Evolutionary conservation across 192 early-diverging fungal species (phyloP), one percentile per base, ranked within the genome.

Genomic region (Allomyces arbusculus): DNA sequence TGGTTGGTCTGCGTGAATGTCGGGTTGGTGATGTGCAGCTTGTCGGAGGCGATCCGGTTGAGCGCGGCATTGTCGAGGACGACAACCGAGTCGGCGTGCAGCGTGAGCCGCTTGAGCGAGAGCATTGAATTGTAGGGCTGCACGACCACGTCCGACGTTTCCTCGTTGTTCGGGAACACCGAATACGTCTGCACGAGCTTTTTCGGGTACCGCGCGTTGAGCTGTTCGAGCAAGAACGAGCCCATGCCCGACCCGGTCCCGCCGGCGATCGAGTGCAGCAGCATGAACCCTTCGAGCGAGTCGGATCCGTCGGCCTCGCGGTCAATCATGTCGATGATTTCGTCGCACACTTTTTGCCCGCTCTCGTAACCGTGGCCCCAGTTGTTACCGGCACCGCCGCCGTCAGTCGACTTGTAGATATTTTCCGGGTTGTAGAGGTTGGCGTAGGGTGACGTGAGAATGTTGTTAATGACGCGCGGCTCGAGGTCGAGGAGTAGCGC

Each of bases 401-500:
- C 95, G 65, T 95, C 92, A 62, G 86, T 84, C 43, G 92, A 91
- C 44, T 89, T 69, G 69, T 87, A 91, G 33, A 97, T 91, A 73
- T 97, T 97, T 78, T 97, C 95, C 8, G 92, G 95, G 71, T 97
- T 97, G 77, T 91, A 95, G 10, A 97, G 79, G 69, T 94, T 93
- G 61, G 89, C 88, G 73, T 90, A 95, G 7, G 85, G 78, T 6
- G 90, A 91, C 11, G 82, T 70, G 28, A 89, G 80, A 66, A 97
- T 94, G 66, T 85, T 93, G 70, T 90, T 88, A 70, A 97, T 91
- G 24, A 97, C 93, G 44, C 94, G 78, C 16, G 94, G 94, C 69
- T 97, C 94, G 22, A 97, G 75, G 70, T 97, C 94, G 3, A 97
- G 71, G 63, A 97, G 79, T 26, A 95, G 83, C 0, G 92, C 86